Conservation (phyloP, 1,139 yeast genomes). For the Yamadazyma sp. region DNA sequence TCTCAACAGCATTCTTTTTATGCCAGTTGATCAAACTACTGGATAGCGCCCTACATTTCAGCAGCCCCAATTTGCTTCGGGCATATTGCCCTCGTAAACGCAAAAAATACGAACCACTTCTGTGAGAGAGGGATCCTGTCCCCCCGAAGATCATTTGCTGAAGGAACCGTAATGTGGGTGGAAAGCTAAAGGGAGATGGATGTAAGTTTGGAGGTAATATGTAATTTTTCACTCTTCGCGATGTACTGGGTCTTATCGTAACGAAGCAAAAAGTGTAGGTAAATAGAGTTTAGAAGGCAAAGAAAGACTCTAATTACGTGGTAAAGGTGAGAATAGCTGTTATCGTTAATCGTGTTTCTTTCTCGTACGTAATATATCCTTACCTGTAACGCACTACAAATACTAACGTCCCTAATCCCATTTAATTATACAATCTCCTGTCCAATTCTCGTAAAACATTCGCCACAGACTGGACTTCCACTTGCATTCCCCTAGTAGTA, state of each 20-base stretch:
- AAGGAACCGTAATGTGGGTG: background rate
- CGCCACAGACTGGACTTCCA: slow-evolving; percentile 84
- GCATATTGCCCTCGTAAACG: background rate
- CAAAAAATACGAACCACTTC: background rate
- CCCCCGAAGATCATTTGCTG: background rate
- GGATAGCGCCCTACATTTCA: no score
- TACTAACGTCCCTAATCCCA: no score
- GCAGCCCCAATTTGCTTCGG: no score
- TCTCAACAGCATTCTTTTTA: background rate
- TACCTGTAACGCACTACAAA: background rate
- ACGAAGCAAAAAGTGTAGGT: no score
- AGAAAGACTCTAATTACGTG: no score
- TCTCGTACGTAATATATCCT: background rate
- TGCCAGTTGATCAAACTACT: background rate
- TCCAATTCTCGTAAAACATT: slow-evolving; percentile 79
- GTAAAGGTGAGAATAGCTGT: no score
- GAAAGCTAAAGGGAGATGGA: background rate
- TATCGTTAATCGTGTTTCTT: no score
- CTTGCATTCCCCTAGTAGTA: slow-evolving; percentile 83
- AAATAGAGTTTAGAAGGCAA: no score
- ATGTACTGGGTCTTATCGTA: slow-evolving; percentile 1
- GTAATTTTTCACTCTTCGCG: slow-evolving; percentile 1
- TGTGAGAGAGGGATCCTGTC: no score
- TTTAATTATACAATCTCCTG: slow-evolving; percentile 56
- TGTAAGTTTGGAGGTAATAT: no score